Conservation (phyloP, 164 flowering plant species). For the Tetrastigma voinierianum region DNA sequence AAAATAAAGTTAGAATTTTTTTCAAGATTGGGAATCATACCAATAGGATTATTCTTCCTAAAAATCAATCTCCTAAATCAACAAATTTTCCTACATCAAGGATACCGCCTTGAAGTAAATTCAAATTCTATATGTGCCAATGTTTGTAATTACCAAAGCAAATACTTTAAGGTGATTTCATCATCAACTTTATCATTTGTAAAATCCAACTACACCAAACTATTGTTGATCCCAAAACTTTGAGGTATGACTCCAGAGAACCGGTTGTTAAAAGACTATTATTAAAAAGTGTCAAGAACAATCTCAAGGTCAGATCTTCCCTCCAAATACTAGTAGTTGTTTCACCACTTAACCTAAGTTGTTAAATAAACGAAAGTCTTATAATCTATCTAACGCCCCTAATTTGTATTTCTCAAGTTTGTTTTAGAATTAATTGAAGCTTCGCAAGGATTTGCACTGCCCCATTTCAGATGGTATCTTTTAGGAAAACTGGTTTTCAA, state of each 20-base stretch:
- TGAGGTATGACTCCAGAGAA: slow-evolving; percentile 66
- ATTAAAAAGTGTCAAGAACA: slow-evolving; percentile 42
- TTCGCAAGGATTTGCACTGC: slow-evolving; percentile 49
- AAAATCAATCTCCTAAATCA: slow-evolving; percentile 52
- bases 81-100: slow-evolving; percentile 67
- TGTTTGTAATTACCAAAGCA: slow-evolving; percentile 45
- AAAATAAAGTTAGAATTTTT: slow-evolving; percentile 26
- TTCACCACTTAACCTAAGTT: slow-evolving; percentile 60
- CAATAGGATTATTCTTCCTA: slow-evolving; percentile 51
- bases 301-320: slow-evolving; percentile 49
- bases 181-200: slow-evolving; percentile 64
- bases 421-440: slow-evolving; percentile 38
- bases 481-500: slow-evolving; percentile 53
- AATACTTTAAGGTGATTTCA: slow-evolving; percentile 61
- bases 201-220: slow-evolving; percentile 53
- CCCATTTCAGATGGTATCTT: slow-evolving; percentile 71
- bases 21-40: slow-evolving; percentile 48
- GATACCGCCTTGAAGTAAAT: slow-evolving; percentile 51
- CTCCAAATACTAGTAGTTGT: slow-evolving; percentile 65
- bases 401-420: slow-evolving; percentile 59
- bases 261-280: slow-evolving; percentile 62
- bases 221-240: slow-evolving; percentile 57
- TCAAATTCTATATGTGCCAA: too few species aligned
- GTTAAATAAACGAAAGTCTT: slow-evolving; percentile 37
- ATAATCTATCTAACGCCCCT: slow-evolving; percentile 40